Percentiles rank a stretch among this genome's conserved stretches.
These are phyloP conservation scores for Yamadazyma siamensis DNA, from an alignment of 1,139 yeast species.

Conservation along the genomic window DNA sequence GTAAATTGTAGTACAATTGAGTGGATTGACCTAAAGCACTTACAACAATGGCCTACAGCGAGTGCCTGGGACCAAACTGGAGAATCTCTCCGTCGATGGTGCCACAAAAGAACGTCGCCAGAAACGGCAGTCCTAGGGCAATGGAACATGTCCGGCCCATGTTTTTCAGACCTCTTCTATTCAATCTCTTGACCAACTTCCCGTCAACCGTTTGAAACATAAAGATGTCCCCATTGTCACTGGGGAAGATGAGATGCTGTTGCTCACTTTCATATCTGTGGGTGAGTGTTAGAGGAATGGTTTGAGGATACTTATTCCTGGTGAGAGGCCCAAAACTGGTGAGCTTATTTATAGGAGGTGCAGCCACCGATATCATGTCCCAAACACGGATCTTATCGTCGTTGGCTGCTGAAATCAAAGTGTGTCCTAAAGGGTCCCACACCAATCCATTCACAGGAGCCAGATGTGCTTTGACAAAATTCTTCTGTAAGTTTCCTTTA, in stretches of 20 bases:
- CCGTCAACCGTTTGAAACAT: slow-evolving; percentile 65
- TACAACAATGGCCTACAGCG: no score
- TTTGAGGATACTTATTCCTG: slow-evolving; percentile 57
- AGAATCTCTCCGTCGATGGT: slow-evolving; percentile 57
- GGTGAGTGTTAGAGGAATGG: slow-evolving; percentile 43
- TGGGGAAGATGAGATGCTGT: slow-evolving; percentile 63
- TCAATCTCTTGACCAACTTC: slow-evolving; percentile 51
- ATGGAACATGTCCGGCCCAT: slow-evolving; percentile 48
- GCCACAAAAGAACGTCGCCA: slow-evolving; percentile 48
- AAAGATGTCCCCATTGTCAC: slow-evolving; percentile 77
- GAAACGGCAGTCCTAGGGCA: slow-evolving; percentile 43
- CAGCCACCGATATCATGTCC: slow-evolving; percentile 52
- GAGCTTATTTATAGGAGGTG: slow-evolving; percentile 55
- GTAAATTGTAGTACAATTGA: no score
- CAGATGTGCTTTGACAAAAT: slow-evolving; percentile 62
- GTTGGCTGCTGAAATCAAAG: slow-evolving; percentile 62
- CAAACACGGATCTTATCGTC: slow-evolving; percentile 77
- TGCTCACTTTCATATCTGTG: slow-evolving; percentile 46
- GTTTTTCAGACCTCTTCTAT: slow-evolving; percentile 32
- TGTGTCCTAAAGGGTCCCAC: slow-evolving; percentile 65
- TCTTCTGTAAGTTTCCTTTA: slow-evolving; percentile 25
- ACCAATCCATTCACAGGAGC: slow-evolving; percentile 71
- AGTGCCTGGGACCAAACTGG: slow-evolving; percentile 47
- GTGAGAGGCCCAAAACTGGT: slow-evolving; percentile 79
- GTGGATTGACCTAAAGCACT: not conserved